Conservation (phyloP, 768 basidiomycete species). For the Xerocomellus chrysenteron region DNA sequence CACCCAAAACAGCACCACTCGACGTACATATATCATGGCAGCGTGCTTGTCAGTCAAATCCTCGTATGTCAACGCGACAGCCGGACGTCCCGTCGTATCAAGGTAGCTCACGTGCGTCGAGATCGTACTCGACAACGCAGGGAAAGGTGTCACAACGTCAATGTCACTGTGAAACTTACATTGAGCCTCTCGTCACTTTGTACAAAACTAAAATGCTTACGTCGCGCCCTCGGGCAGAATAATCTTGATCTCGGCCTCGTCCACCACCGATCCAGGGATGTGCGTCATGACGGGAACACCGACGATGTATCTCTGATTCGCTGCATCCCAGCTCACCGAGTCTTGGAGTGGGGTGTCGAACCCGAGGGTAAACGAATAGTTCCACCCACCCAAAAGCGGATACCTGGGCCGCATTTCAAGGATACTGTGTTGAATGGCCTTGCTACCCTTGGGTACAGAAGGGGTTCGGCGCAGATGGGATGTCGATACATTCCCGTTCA, state of each 20-base stretch:
- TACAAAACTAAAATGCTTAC: constrained; percentile 48
- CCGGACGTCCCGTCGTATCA: constrained; percentile 87
- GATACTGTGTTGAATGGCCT: constrained; percentile 55
- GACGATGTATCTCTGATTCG: constrained; percentile 65
- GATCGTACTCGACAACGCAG: constrained; percentile 56
- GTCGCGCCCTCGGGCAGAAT: constrained; percentile 93
- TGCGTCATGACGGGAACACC: constrained; percentile 85
- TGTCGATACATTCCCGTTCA: constrained; percentile 95
- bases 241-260: constrained; percentile 75
- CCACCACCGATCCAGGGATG: constrained; percentile 75
- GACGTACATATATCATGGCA: constrained; percentile 77
- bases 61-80: constrained; percentile 68
- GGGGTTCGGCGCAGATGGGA: constrained; percentile 76
- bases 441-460: constrained; percentile 56
- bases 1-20: neutral
- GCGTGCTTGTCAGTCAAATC: constrained; percentile 78
- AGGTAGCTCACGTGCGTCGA: constrained; percentile 85
- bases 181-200: constrained; percentile 4
- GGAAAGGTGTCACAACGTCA: constrained; percentile 74
- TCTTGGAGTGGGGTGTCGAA: constrained; percentile 88
- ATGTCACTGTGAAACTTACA: constrained; percentile 57
- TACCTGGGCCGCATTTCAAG: constrained; percentile 89
- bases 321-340: constrained; percentile 62
- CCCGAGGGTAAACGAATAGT: constrained; percentile 91
- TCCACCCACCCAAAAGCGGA: constrained; percentile 96